These are phyloP conservation scores for Vigna hirtella DNA, from an alignment of 306 rosid genomes.

Conservation along the genomic window DNA sequence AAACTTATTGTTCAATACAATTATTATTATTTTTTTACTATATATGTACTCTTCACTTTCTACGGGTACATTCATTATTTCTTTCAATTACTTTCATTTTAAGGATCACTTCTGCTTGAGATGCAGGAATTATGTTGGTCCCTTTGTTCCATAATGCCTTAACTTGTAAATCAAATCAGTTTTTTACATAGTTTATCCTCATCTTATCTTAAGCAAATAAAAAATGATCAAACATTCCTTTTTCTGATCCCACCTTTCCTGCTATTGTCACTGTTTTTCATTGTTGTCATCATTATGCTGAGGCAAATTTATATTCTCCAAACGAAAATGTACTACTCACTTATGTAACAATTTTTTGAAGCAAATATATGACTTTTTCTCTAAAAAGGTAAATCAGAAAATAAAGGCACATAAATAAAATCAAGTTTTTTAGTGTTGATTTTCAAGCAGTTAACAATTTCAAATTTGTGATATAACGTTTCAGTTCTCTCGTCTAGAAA, in stretches of 20 bases:
- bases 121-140: slow-evolving; percentile 19
- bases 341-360: slow-evolving; percentile 14
- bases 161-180: slow-evolving; percentile 1
- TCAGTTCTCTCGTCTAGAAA: slow-evolving; percentile 26
- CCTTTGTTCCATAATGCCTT: slow-evolving; percentile 4
- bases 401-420: not conserved
- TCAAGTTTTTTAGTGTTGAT: not conserved
- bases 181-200: slow-evolving; percentile 29
- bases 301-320: slow-evolving; percentile 24
- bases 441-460: slow-evolving; percentile 1
- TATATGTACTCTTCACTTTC: not conserved
- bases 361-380: not conserved
- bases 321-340: slow-evolving; percentile 5
- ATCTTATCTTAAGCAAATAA: slow-evolving; percentile 24
- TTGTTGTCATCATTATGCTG: slow-evolving; percentile 4
- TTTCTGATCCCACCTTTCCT: slow-evolving; percentile 12
- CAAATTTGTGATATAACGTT: not conserved
- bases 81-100: slow-evolving; percentile 16
- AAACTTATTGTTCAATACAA: not conserved
- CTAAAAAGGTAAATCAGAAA: not conserved
- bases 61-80: not conserved
- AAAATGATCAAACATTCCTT: slow-evolving; percentile 23
- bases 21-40: not conserved
- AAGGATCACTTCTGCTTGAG: slow-evolving; percentile 29
- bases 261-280: not conserved